These are phyloP conservation scores for Penicillium sumatraense DNA, from an alignment of 2,329 filamentous ascomycete genomes.

Conservation along the genomic window DNA sequence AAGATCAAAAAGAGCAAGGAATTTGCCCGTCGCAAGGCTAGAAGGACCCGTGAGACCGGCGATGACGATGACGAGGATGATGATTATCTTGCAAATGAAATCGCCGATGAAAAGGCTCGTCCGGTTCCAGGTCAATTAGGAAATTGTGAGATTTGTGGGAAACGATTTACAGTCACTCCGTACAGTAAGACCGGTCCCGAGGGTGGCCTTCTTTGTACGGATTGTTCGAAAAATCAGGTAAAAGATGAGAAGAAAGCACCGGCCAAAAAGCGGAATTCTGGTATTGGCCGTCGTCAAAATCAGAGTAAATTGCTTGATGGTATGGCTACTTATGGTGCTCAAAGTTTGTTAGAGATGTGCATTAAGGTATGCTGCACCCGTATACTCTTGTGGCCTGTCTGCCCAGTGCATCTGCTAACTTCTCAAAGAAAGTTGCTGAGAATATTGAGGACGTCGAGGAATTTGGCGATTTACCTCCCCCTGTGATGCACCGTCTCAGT, in stretches of 20 bases:
- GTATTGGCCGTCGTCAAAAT: constrained; percentile 70
- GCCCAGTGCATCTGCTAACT: too few relatives aligned
- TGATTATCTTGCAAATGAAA: constrained; percentile 51
- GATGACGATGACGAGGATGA: constrained; percentile 55
- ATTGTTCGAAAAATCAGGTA: constrained; percentile 76
- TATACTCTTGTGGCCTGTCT: too few relatives aligned
- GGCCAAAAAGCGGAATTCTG: constrained; percentile 59
- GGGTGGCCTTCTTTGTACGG: constrained; percentile 83
- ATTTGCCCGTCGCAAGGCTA: constrained; percentile 50
- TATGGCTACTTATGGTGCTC: constrained; percentile 48
- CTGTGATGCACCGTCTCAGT: constrained; percentile 61
- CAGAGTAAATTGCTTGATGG: constrained; percentile 88
- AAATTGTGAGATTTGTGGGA: constrained; percentile 83
- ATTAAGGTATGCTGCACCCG: constrained; percentile 59
- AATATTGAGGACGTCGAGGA: constrained; percentile 68
- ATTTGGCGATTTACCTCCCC: constrained; percentile 64
- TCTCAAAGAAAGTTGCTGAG: constrained; percentile 59
- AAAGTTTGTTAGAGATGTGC: constrained; percentile 59
- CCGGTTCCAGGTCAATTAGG: constrained; percentile 83
- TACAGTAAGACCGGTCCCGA: constrained; percentile 81
- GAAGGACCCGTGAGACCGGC: constrained; percentile 47
- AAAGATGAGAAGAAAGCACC: constrained; percentile 65
- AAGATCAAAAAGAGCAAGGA: constrained; percentile 58
- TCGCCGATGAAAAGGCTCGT: constrained; percentile 59
- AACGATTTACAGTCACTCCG: constrained; percentile 88